phyloP scores from a whole-genome alignment of 73 alveolate species.

The Paramecium pentaurelia region DNA sequence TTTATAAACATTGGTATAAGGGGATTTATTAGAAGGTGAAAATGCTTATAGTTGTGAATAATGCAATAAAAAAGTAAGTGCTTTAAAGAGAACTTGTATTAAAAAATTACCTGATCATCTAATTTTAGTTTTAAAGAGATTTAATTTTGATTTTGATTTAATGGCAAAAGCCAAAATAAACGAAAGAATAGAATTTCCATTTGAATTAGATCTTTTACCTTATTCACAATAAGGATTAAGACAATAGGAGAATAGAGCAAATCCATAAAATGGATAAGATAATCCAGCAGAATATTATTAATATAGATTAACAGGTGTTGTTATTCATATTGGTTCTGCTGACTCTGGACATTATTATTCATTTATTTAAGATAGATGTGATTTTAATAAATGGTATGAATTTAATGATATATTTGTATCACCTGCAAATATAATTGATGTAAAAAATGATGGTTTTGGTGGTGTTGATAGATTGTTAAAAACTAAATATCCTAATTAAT shows the following conservation, averaged over 20 bases:
- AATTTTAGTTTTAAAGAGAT: constrained; percentile 91
- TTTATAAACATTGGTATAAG: constrained; percentile 87
- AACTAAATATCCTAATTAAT: not conserved
- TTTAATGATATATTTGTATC: constrained; percentile 87
- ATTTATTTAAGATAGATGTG: constrained; percentile 84
- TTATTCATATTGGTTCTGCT: constrained; percentile 96
- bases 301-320: constrained; percentile 88
- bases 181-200: constrained; percentile 96
- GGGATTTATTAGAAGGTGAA: constrained; percentile 96
- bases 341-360: constrained; percentile 99
- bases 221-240: constrained; percentile 94
- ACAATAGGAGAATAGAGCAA: constrained; percentile 68
- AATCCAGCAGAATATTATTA: constrained; percentile 82
- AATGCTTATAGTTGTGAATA: constrained; percentile 93
- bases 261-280: constrained; percentile 44
- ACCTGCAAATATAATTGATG: constrained; percentile 77
- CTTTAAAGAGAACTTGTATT: constrained; percentile 91
- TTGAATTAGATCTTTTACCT: constrained; percentile 89
- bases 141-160: constrained; percentile 93
- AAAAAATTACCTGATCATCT: constrained; percentile 89
- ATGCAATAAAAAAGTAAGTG: constrained; percentile 89
- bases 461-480: constrained; percentile 73
- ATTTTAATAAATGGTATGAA: constrained; percentile 87
- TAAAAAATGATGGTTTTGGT: constrained; percentile 90
- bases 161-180: constrained; percentile 90